A percentile compares a stretch with the other conserved stretches of the same genome.
Conservation (phyloP, 106 monocot species). For the Allium fistulosum region DNA sequence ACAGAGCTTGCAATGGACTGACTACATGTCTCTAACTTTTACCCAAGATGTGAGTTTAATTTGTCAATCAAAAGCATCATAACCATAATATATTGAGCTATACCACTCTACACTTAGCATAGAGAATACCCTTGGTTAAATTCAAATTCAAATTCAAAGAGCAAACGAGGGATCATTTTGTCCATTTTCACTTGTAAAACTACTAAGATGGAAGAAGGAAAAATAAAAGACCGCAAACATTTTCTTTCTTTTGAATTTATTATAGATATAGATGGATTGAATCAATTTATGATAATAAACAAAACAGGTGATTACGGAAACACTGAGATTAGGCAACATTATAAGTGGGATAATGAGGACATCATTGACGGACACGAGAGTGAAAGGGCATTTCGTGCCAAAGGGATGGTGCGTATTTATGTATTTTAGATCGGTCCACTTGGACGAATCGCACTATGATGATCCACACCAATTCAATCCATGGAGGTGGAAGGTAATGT, state of each 20-base stretch:
- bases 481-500: slow-evolving; percentile 89
- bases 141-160: no score
- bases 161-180: no score
- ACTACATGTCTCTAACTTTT: slow-evolving; percentile 84
- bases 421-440: slow-evolving; percentile 88
- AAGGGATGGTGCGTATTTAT: slow-evolving; percentile 91
- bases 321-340: slow-evolving; percentile 75
- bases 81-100: no score
- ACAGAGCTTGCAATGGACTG: slow-evolving; percentile 44
- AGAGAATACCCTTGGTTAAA: no score
- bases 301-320: slow-evolving; percentile 71
- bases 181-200: no score
- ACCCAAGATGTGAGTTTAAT: slow-evolving; percentile 65
- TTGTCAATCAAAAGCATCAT: no score
- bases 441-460: slow-evolving; percentile 51
- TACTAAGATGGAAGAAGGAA: no score
- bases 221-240: no score
- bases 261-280: not conserved
- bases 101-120: no score
- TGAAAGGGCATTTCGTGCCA: slow-evolving; percentile 82
- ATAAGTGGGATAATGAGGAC: slow-evolving; percentile 82
- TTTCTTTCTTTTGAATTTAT: not conserved
- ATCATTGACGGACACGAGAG: slow-evolving; percentile 62
- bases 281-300: not conserved
- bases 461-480: slow-evolving; percentile 78